Evolutionary conservation across 2,329 filamentous ascomycete species (phyloP), one percentile per base, ranked within the genome.

Genomic region (Leptodontidium sp.): DNA sequence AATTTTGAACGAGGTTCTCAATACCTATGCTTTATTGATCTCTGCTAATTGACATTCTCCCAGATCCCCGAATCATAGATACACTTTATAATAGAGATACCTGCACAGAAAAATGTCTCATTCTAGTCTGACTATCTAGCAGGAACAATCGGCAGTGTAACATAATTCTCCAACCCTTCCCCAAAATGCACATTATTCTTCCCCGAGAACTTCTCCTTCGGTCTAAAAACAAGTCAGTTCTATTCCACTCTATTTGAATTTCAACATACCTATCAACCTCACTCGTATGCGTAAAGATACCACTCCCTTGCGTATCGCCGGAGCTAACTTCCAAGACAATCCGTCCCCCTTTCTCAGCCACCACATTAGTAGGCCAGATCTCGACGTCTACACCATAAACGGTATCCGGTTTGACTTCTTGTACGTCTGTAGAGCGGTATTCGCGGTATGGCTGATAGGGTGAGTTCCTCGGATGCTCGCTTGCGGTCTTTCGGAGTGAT

Each of bases 291-390:
- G 80, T 77, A 75, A 89, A 89, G 29, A 88, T 82, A 0, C 86
- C 88, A 43, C 81, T 83, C 0, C 88, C 88, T 70, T 89, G 87
- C 0, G 88, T 90, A 77, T 90, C 88, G 1, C 85, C 85, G 53
- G 81, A 83, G 6, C 82, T 77, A 2, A 90, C 80, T 76, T 90
- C 87, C 52, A 90, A 83, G 2, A 88, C 81, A 17, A 90, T 72
- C 73, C 80, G 83, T 0, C 82, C 84, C 0, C 87, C 87, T 69
- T 82, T 81, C 70, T 82, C 83, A 1, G 84, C 79, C 0, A 89
- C 79, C 0, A 90, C 86, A 69, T 88, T 88, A 0, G 88, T 90
- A 0, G 88, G 88, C 89, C 88, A 91, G 0, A 91, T 76, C 75
- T 91, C 88, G 0, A 91, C 80, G 70, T 91, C 88, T 0, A 90